Conservation (phyloP, 2,329 filamentous ascomycete genomes). For the Trichoderma aggressivum region DNA sequence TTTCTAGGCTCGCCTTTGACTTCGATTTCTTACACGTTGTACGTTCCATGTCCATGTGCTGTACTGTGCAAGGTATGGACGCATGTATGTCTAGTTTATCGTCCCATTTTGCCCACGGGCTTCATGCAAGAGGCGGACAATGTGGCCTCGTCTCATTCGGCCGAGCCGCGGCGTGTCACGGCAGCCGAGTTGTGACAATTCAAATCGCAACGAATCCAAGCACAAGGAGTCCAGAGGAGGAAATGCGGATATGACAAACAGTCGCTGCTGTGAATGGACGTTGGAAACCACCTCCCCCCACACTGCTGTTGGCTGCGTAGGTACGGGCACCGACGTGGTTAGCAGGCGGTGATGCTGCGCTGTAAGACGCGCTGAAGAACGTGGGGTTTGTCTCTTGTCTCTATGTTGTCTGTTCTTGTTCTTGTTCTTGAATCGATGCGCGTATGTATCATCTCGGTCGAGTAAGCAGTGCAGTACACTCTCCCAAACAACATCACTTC, state of each 20-base stretch:
- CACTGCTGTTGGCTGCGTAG: not conserved
- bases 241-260: not conserved
- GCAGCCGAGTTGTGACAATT: not conserved
- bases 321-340: not conserved
- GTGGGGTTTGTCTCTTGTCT: not conserved
- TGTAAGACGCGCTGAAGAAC: not conserved
- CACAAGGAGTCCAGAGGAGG: not conserved
- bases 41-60: too few species aligned
- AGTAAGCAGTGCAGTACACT: not conserved
- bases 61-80: not conserved
- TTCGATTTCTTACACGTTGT: too few species aligned
- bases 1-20: not conserved
- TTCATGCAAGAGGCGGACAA: not conserved
- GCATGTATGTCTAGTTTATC: not conserved
- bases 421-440: not conserved
- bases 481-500: not conserved
- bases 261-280: not conserved
- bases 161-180: not conserved
- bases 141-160: constrained; percentile 10
- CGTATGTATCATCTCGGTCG: not conserved
- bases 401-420: not conserved
- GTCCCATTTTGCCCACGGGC: not conserved
- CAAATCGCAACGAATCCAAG: not conserved
- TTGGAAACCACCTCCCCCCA: not conserved
- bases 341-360: not conserved